A percentile compares a stretch with the other conserved stretches of the same genome.
Conservation (phyloP, 768 basidiomycete species). For the Roridomyces roridus region DNA sequence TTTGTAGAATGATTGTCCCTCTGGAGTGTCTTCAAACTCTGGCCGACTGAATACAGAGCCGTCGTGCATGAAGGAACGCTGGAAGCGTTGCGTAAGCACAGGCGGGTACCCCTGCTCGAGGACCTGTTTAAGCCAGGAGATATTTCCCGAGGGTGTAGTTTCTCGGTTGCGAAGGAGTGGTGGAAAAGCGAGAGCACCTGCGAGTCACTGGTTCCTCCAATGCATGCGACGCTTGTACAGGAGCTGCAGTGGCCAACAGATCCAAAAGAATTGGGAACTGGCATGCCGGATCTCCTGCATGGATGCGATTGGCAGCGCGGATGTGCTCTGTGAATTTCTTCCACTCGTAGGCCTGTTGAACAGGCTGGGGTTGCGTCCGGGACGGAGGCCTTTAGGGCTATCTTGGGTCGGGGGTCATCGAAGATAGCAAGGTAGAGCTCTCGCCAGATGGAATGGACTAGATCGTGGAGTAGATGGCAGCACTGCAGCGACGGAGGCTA, state of each 20-base stretch:
- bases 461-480: slow-evolving; percentile 36
- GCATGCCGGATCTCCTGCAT: slow-evolving; percentile 3
- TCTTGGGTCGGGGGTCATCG: slow-evolving; percentile 53
- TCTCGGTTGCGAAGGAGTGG: slow-evolving; percentile 17
- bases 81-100: slow-evolving; percentile 31
- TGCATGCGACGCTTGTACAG: background rate
- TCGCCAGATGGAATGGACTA: slow-evolving; percentile 54
- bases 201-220: slow-evolving; percentile 5
- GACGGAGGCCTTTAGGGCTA: slow-evolving; percentile 15
- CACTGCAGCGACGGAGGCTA: slow-evolving; percentile 41
- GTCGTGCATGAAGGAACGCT: slow-evolving; percentile 29
- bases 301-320: slow-evolving; percentile 12
- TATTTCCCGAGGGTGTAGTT: slow-evolving; percentile 35
- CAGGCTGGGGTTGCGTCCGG: background rate
- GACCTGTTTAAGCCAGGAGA: slow-evolving; percentile 40
- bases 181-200: slow-evolving; percentile 11
- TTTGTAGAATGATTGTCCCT: slow-evolving; percentile 45
- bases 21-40: slow-evolving; percentile 32
- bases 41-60: slow-evolving; percentile 23
- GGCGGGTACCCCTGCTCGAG: slow-evolving; percentile 41
- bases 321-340: slow-evolving; percentile 18
- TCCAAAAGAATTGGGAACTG: slow-evolving; percentile 27
- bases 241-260: slow-evolving; percentile 23
- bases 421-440: slow-evolving; percentile 53
- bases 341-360: slow-evolving; percentile 25